Evolutionary conservation across 2,329 filamentous ascomycete genomes (phyloP).

Genomic region (Stachybotrys chartarum): DNA sequence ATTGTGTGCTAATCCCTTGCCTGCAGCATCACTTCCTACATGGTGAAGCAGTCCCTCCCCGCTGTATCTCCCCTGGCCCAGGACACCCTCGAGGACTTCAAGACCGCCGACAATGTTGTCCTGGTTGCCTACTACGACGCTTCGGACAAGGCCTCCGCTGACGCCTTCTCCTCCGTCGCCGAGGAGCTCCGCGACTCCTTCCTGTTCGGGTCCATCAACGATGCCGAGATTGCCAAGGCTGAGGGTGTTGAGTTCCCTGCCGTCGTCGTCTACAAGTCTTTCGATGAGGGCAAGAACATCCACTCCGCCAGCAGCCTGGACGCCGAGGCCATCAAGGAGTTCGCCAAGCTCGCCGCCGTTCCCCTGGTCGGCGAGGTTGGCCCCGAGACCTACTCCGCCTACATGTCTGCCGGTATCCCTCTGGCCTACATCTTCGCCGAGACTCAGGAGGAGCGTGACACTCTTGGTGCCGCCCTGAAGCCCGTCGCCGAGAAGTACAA

Average conservation of each 20-base stretch:
- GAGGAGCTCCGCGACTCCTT: conserved; percentile 80
- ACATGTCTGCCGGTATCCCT: conserved; percentile 88
- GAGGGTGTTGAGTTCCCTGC: conserved; percentile 84
- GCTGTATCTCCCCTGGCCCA: conserved; percentile 78
- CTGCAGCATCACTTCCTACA: conserved; percentile 68
- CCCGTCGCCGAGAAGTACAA: conserved; percentile 85
- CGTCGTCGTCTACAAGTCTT: conserved; percentile 92
- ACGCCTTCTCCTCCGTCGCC: conserved; percentile 70
- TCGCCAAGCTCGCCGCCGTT: conserved; percentile 77
- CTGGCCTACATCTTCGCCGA: conserved; percentile 98
- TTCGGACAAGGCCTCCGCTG: conserved; percentile 77
- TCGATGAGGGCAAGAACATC: conserved; percentile 89
- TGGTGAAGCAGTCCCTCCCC: conserved; percentile 96
- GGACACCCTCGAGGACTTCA: conserved; percentile 89
- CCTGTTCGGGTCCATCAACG: conserved; percentile 84
- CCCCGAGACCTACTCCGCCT: conserved; percentile 90
- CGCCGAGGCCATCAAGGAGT: conserved; percentile 69
- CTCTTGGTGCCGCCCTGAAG: conserved; percentile 71
- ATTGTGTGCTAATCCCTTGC: conserved; percentile 29
- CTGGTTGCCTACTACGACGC: conserved; percentile 80
- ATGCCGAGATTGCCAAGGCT: conserved; percentile 76
- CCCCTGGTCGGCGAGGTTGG: conserved; percentile 93
- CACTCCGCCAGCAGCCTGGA: conserved; percentile 77
- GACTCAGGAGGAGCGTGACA: conserved; percentile 78
- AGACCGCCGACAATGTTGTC: conserved; percentile 95